A percentile compares a stretch with the other conserved stretches of the same genome.
Evolutionary conservation across 805 yeast genomes (phyloP).

Genomic region (Cyberlindnera maritima): DNA sequence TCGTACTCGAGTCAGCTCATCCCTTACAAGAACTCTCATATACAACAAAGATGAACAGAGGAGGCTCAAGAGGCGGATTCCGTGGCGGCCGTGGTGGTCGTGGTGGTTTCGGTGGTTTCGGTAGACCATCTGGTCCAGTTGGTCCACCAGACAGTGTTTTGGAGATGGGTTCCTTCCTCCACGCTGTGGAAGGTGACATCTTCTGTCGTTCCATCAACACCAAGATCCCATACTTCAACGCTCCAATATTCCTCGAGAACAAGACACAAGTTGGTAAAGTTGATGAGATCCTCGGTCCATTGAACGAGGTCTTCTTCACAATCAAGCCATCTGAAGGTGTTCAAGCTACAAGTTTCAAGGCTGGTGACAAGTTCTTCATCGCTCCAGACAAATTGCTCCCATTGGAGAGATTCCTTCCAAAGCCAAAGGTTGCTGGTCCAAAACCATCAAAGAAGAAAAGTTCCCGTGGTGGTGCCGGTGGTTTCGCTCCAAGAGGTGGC

Average conservation of each 20-base stretch:
- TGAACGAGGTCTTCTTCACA: constrained; percentile 97
- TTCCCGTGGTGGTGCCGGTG: constrained; percentile 52
- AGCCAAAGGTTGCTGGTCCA: constrained; percentile 86
- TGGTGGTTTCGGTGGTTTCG: constrained; percentile 49
- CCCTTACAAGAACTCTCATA: background rate
- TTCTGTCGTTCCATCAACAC: constrained; percentile 94
- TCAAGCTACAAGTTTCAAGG: constrained; percentile 88
- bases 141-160: constrained; percentile 96
- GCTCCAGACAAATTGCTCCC: constrained; percentile 95
- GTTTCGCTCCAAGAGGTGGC: constrained; percentile 34
- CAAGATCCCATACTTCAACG: constrained; percentile 96
- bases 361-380: constrained; percentile 94
- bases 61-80: constrained; percentile 51
- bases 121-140: constrained; percentile 71
- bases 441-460: constrained; percentile 72
- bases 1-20: background rate
- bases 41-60: constrained; percentile 36
- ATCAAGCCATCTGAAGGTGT: constrained; percentile 96
- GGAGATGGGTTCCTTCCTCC: constrained; percentile 92
- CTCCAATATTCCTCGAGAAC: constrained; percentile 95
- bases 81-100: constrained; percentile 62
- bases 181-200: constrained; percentile 94
- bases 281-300: constrained; percentile 96
- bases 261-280: constrained; percentile 96
- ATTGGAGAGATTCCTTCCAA: constrained; percentile 93